Percentiles rank a stretch among this genome's conserved stretches.
Conservation (phyloP, 139 green algal genomes). For the Zygnema cylindricum region DNA sequence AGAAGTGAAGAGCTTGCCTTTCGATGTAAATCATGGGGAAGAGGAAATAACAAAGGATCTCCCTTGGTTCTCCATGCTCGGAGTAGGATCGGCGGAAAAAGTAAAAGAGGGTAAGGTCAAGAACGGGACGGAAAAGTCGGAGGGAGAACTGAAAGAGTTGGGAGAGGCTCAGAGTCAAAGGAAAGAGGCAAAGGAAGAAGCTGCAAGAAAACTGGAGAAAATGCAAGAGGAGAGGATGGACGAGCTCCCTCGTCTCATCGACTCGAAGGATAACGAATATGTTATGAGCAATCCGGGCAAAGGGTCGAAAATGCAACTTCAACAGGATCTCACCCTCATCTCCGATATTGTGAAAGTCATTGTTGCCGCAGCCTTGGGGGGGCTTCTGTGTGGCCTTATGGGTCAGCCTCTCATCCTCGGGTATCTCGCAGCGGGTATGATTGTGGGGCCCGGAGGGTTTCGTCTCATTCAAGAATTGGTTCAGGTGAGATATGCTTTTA, state of each 20-base stretch:
- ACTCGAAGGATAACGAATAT: constrained; percentile 96
- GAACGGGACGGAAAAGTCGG: constrained; percentile 16
- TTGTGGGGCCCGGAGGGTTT: constrained; percentile 90
- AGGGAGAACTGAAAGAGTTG: constrained; percentile 14
- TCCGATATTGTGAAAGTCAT: constrained; percentile 77
- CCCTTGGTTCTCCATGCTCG: constrained; percentile 13
- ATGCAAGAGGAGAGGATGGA: constrained; percentile 56
- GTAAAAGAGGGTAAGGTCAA: background rate
- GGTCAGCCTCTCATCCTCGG: constrained; percentile 82
- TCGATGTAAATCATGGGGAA: background rate
- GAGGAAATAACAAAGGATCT: constrained; percentile 18
- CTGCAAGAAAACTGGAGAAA: constrained; percentile 25
- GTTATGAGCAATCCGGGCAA: constrained; percentile 91
- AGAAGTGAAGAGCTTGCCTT: background rate
- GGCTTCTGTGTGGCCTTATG: constrained; percentile 77
- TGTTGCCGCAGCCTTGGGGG: constrained; percentile 70
- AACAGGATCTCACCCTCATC: constrained; percentile 87
- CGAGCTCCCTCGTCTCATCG: constrained; percentile 92
- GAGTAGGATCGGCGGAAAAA: background rate
- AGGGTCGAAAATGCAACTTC: constrained; percentile 78
- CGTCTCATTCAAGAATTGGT: constrained; percentile 82
- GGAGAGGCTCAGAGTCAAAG: background rate
- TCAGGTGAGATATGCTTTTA: constrained; percentile 78
- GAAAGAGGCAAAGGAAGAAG: constrained; percentile 32
- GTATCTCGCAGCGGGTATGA: constrained; percentile 91